Evolutionary conservation across 1,139 yeast species (phyloP).

Genomic region (Saccharomyces hybrid): DNA sequence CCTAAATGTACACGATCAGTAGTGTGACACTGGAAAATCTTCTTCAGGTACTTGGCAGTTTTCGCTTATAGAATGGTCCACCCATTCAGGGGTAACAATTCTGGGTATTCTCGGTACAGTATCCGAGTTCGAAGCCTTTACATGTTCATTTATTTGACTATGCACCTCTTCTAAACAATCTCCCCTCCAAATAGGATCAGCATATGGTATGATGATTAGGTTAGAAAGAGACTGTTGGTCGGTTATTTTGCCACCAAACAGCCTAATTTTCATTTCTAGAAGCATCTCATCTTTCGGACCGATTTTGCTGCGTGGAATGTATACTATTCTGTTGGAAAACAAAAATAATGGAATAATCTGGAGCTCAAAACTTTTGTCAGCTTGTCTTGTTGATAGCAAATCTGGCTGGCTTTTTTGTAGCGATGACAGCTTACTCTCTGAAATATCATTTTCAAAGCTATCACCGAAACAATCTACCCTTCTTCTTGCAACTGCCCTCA

Average conservation of each 20-base stretch:
- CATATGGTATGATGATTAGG: constrained; percentile 22
- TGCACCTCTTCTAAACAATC: constrained; percentile 13
- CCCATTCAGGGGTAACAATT: constrained; percentile 41
- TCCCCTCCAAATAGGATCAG: constrained; percentile 1
- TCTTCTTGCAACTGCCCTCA: constrained; percentile 19
- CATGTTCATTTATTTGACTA: constrained; percentile 24
- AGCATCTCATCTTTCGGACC: constrained; percentile 5
- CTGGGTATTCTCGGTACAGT: constrained; percentile 36
- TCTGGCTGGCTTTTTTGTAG: constrained; percentile 1
- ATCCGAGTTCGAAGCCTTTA: constrained; percentile 2
- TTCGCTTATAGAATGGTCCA: constrained; percentile 37
- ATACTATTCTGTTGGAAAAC: constrained; percentile 20
- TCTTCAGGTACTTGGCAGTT: constrained; percentile 43
- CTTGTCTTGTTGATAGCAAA: not conserved
- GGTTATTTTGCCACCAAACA: constrained; percentile 27
- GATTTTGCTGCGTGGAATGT: not conserved
- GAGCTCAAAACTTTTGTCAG: constrained; percentile 1
- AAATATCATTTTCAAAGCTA: constrained; percentile 38
- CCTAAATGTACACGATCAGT: not conserved
- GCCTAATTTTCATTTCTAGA: constrained; percentile 12
- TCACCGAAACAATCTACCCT: constrained; percentile 49
- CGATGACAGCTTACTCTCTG: constrained; percentile 14
- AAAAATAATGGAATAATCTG: constrained; percentile 18
- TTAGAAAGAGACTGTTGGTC: constrained; percentile 16
- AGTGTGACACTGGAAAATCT: constrained; percentile 20